These are phyloP conservation scores for Fusarium sp. DNA, from an alignment of 2,329 filamentous ascomycete genomes.

Conservation along the genomic window DNA sequence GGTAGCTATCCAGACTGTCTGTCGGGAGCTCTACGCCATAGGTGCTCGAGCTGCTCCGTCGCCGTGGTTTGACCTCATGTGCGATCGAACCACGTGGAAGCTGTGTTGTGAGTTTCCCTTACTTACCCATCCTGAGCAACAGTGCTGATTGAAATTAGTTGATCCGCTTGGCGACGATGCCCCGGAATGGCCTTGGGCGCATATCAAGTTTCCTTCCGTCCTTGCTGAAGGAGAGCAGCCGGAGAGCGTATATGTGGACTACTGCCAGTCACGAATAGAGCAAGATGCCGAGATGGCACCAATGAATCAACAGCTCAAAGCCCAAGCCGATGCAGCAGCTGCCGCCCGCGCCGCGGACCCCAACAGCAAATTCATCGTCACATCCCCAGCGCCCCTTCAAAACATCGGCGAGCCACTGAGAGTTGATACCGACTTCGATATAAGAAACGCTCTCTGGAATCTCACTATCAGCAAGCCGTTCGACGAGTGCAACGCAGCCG, in stretches of 20 bases:
- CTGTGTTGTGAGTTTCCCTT: background rate
- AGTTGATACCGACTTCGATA: background rate
- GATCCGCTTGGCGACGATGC: background rate
- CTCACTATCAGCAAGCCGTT: background rate
- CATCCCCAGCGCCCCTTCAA: background rate
- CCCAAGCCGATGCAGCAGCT: accelerated
- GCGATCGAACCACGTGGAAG: background rate
- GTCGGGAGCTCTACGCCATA: background rate
- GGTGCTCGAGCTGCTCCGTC: background rate
- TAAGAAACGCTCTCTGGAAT: background rate
- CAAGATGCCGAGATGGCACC: background rate
- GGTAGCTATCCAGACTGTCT: background rate
- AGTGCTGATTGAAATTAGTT: background rate
- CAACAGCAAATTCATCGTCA: background rate
- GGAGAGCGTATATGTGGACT: background rate
- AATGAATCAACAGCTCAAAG: background rate
- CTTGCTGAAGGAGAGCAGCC: background rate
- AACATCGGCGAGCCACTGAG: background rate
- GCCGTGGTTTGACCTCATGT: background rate
- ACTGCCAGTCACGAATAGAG: background rate
- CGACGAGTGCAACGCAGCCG: background rate
- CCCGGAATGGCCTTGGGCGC: background rate
- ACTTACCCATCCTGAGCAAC: accelerated
- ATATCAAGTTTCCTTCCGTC: background rate
- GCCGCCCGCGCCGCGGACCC: background rate